These are phyloP conservation scores for Russula earlei DNA, from an alignment of 768 basidiomycete genomes.

Conservation along the genomic window DNA sequence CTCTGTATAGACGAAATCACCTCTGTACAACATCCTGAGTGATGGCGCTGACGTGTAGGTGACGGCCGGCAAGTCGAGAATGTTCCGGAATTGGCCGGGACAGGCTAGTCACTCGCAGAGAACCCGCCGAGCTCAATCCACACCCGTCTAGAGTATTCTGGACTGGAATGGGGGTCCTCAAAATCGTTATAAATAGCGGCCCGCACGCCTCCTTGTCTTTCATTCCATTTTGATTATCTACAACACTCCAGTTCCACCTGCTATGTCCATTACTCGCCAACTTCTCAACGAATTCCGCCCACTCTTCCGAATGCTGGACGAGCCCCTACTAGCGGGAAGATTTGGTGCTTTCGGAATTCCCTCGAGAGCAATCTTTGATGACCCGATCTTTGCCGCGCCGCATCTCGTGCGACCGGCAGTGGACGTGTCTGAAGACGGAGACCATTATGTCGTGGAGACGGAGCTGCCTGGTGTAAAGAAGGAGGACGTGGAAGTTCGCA, in stretches of 20 bases:
- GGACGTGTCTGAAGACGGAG: slow-evolving; percentile 57
- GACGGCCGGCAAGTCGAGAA: no score
- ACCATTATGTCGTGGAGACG: slow-evolving; percentile 61
- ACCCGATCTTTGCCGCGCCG: slow-evolving; percentile 38
- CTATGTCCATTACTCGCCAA: slow-evolving; percentile 59
- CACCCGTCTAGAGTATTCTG: background rate
- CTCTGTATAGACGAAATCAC: slow-evolving; percentile 52
- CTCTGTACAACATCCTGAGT: slow-evolving; percentile 33
- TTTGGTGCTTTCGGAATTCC: slow-evolving; percentile 25
- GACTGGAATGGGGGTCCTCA: no score
- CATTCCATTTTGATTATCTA: background rate
- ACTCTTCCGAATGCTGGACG: slow-evolving; percentile 67
- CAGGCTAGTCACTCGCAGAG: no score
- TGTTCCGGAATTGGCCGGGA: slow-evolving; percentile 2
- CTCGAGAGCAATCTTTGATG: slow-evolving; percentile 36
- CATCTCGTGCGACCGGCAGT: slow-evolving; percentile 41
- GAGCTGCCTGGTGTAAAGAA: slow-evolving; percentile 74
- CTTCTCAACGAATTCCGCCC: slow-evolving; percentile 65
- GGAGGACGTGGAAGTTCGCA: slow-evolving; percentile 60
- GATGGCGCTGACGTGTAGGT: no score
- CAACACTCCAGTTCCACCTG: no score
- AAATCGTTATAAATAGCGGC: no score
- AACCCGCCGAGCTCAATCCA: no score
- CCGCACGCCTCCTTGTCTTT: background rate
- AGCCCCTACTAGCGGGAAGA: slow-evolving; percentile 46